Conservation (phyloP, 2,329 filamentous ascomycete species). For the Myriosclerotinia scirpicola region DNA sequence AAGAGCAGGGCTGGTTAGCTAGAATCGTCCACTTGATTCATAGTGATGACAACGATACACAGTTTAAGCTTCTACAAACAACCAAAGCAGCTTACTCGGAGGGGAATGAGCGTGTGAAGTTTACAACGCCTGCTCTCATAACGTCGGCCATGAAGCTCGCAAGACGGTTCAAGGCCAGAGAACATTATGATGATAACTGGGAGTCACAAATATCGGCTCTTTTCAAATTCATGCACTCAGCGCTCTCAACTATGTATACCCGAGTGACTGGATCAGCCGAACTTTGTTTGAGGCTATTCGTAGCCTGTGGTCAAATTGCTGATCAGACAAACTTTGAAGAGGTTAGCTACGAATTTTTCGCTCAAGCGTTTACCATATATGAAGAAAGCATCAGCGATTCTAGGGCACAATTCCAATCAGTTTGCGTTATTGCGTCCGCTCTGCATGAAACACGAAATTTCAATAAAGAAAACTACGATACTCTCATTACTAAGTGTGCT, state of each 20-base stretch:
- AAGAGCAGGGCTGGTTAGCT: constrained; percentile 97
- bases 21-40: constrained; percentile 86
- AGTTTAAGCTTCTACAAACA: constrained; percentile 90
- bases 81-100: constrained; percentile 83
- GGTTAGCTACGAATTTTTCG: constrained; percentile 96
- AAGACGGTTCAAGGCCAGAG: constrained; percentile 81
- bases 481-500: constrained; percentile 94
- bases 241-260: constrained; percentile 82
- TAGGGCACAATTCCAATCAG: constrained; percentile 95
- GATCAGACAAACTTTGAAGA: constrained; percentile 92
- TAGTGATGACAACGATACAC: constrained; percentile 83
- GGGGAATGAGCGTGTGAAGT: constrained; percentile 92
- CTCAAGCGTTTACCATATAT: constrained; percentile 96
- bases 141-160: constrained; percentile 89
- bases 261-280: constrained; percentile 83
- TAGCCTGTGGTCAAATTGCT: constrained; percentile 87
- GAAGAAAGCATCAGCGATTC: constrained; percentile 96
- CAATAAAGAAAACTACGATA: constrained; percentile 97
- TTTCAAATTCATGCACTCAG: constrained; percentile 94
- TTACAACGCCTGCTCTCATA: constrained; percentile 89
- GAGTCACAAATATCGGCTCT: constrained; percentile 73
- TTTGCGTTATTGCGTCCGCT: constrained; percentile 88
- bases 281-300: constrained; percentile 83
- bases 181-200: constrained; percentile 81
- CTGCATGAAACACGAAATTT: constrained; percentile 89